A percentile compares a stretch with the other conserved stretches of the same genome.
Evolutionary conservation across 129 eudicot species (phyloP).

Genomic region (Centella asiatica): DNA sequence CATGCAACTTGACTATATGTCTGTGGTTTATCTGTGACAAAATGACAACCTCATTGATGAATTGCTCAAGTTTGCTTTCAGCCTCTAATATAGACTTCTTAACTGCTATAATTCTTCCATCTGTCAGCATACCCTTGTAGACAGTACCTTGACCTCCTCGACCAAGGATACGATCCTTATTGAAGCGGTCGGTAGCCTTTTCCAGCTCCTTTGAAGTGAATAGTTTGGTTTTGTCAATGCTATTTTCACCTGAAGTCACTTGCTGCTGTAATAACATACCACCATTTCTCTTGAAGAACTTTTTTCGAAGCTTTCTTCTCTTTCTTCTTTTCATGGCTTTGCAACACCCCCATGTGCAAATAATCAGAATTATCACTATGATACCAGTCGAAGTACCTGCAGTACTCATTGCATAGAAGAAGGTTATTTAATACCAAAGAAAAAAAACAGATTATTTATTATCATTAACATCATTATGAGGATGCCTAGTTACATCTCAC

Average conservation of each 20-base stretch:
- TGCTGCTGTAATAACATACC: background rate
- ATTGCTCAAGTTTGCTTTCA: background rate
- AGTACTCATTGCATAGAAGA: background rate
- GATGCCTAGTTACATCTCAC: too few relatives aligned
- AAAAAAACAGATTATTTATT: too few relatives aligned
- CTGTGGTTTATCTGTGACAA: too few relatives aligned
- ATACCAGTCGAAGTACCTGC: background rate
- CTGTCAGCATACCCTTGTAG: too few relatives aligned
- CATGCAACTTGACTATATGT: too few relatives aligned
- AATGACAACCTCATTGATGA: slow-evolving; percentile 1
- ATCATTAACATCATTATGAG: too few relatives aligned
- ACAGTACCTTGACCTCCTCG: too few relatives aligned
- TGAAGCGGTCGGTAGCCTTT: background rate
- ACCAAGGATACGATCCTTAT: slow-evolving; percentile 3
- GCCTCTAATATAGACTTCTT: background rate
- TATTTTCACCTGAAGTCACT: too few relatives aligned
- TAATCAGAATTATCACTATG: background rate
- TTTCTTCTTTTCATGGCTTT: background rate
- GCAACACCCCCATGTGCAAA: background rate
- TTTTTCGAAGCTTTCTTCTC: background rate
- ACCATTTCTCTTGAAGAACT: too few relatives aligned
- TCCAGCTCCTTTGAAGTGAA: slow-evolving; percentile 1
- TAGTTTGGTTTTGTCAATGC: background rate
- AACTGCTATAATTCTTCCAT: background rate
- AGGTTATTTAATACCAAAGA: too few relatives aligned